A percentile compares a stretch with the other conserved stretches of the same genome.
Evolutionary conservation across 2,329 filamentous ascomycete species (phyloP).

Genomic region (Monilinia laxa): DNA sequence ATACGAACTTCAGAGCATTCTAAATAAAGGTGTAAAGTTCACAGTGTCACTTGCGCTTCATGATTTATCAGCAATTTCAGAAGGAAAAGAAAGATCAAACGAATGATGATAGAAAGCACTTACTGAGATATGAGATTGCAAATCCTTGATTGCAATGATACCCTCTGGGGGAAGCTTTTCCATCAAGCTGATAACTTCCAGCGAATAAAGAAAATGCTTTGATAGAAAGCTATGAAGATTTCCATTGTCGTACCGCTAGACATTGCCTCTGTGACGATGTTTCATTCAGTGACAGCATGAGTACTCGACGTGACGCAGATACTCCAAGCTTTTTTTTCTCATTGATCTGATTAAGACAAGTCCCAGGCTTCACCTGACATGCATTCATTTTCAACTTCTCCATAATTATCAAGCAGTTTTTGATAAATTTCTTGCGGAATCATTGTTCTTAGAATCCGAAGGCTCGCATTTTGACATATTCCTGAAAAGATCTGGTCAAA

Average conservation of each 20-base stretch:
- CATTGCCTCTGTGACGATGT: constrained; percentile 21
- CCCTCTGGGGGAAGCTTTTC: not conserved
- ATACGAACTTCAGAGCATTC: constrained; percentile 8
- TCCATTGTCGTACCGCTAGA: constrained; percentile 1
- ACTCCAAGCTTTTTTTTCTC: not conserved
- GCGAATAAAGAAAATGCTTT: constrained; percentile 41
- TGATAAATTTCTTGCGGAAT: not conserved
- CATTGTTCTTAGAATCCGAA: not conserved
- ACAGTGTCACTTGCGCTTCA: not conserved
- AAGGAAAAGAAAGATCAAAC: not conserved
- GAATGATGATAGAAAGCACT: not conserved
- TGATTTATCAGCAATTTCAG: not conserved
- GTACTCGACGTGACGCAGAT: constrained; percentile 21
- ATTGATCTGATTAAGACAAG: not conserved
- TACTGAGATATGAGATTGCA: not conserved
- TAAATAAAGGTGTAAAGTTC: not conserved
- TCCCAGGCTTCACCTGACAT: not conserved
- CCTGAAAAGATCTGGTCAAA: no score
- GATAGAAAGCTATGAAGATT: constrained; percentile 34
- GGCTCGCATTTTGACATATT: not conserved
- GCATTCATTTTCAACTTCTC: not conserved
- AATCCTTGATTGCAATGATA: not conserved
- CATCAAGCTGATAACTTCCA: constrained; percentile 34
- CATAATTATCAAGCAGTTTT: not conserved
- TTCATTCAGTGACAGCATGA: constrained; percentile 26